These are phyloP conservation scores for Hydnum rufescens DNA, from an alignment of 768 basidiomycete species.

Conservation along the genomic window DNA sequence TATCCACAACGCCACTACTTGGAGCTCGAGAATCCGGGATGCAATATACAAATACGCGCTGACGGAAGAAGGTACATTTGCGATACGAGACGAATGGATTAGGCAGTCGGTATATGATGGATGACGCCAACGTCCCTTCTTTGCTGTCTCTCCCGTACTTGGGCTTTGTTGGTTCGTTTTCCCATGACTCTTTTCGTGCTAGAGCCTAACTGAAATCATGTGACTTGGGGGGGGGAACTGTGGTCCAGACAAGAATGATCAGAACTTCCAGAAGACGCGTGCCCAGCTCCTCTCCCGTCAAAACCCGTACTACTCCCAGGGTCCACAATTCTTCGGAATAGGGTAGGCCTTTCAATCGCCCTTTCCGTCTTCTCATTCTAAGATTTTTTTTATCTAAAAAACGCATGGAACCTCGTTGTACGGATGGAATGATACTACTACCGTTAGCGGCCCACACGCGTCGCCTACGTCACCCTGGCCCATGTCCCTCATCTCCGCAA, in stretches of 20 bases:
- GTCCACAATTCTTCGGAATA: slow-evolving; percentile 42
- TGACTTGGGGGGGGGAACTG: too few relatives aligned
- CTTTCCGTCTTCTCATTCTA: background rate
- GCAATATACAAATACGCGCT: slow-evolving; percentile 8
- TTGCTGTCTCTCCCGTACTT: slow-evolving; percentile 63
- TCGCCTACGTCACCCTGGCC: slow-evolving; percentile 64
- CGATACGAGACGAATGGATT: slow-evolving; percentile 64
- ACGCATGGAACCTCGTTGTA: background rate
- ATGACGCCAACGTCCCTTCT: slow-evolving; percentile 75
- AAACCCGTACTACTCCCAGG: slow-evolving; percentile 53
- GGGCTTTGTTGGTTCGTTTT: slow-evolving; percentile 36
- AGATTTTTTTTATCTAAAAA: background rate
- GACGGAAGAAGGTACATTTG: slow-evolving; percentile 27
- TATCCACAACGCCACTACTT: background rate
- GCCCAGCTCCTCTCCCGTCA: slow-evolving; percentile 36
- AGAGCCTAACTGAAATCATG: too few relatives aligned
- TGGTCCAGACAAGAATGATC: slow-evolving; percentile 27
- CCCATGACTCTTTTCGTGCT: too few relatives aligned
- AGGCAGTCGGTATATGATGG: slow-evolving; percentile 59
- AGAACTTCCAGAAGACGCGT: slow-evolving; percentile 44
- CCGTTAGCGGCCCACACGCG: slow-evolving; percentile 53
- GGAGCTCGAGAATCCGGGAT: slow-evolving; percentile 3
- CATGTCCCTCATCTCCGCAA: slow-evolving; percentile 58
- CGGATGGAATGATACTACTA: slow-evolving; percentile 1
- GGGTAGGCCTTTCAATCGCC: slow-evolving; percentile 27